Percentiles rank a stretch among this genome's conserved stretches.
phyloP scores from a whole-genome alignment of 83 land plant genomes.

The Picea engelmannii region DNA sequence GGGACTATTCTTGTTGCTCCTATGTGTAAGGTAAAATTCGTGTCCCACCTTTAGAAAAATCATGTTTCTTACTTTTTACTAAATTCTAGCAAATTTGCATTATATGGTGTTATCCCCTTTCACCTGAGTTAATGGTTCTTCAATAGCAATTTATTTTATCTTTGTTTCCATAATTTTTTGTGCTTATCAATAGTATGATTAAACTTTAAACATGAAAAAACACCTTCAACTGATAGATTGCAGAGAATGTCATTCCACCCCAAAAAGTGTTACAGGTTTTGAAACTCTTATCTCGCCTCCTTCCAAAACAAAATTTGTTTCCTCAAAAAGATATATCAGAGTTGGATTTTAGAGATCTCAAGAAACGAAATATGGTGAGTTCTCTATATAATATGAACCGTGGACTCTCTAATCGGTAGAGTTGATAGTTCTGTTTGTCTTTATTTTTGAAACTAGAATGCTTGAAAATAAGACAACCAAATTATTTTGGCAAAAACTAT shows the following conservation, averaged over 20 bases:
- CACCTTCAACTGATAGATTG: not conserved
- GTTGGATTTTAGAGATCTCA: too few species aligned
- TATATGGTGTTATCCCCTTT: not conserved
- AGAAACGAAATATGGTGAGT: too few species aligned
- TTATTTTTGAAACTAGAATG: too few species aligned
- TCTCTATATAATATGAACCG: slow-evolving; percentile 14
- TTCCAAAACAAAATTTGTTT: too few species aligned
- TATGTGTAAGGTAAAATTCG: slow-evolving; percentile 44
- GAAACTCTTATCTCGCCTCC: too few species aligned
- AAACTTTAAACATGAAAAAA: not conserved
- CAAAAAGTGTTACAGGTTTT: too few species aligned
- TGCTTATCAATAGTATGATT: not conserved
- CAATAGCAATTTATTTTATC: too few species aligned
- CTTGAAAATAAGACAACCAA: not conserved
- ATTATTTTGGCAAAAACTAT: not conserved
- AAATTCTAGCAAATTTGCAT: not conserved
- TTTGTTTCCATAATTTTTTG: not conserved
- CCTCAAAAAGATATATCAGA: too few species aligned
- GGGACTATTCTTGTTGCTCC: too few species aligned
- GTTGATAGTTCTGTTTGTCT: not conserved
- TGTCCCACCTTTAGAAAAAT: not conserved
- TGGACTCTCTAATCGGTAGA: not conserved
- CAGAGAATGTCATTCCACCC: too few species aligned
- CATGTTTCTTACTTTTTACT: not conserved
- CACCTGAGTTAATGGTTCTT: too few species aligned